Conservation (phyloP, 2,329 filamentous ascomycete species). For the Paraphoma sp. region DNA sequence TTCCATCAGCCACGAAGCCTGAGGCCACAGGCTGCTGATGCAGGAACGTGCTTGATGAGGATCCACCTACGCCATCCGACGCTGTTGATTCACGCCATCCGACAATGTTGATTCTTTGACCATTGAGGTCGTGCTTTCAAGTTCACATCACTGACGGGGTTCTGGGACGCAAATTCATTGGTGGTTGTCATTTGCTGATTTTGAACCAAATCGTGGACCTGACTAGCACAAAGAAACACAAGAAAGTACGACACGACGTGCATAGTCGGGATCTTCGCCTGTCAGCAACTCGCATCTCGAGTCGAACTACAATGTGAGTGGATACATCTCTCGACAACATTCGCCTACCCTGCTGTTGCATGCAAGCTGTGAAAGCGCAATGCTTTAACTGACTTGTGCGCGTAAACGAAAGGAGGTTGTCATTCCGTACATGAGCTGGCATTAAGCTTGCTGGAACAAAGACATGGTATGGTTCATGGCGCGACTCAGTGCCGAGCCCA, state of each 20-base stretch:
- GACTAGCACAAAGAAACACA: background rate
- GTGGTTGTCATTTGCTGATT: background rate
- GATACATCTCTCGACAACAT: too few relatives aligned
- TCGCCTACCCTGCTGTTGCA: too few relatives aligned
- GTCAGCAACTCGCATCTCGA: background rate
- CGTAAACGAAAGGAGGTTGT: too few relatives aligned
- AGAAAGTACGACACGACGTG: background rate
- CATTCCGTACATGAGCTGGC: too few relatives aligned
- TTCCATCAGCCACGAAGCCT: background rate
- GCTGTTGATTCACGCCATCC: too few relatives aligned
- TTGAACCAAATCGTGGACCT: background rate
- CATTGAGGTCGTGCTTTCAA: too few relatives aligned
- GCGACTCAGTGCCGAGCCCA: constrained; percentile 11
- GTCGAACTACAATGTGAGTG: background rate
- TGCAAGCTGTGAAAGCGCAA: too few relatives aligned
- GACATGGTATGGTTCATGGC: constrained; percentile 11
- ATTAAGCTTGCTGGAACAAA: too few relatives aligned
- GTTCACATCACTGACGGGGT: background rate
- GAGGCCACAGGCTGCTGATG: background rate
- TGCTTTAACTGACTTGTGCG: too few relatives aligned
- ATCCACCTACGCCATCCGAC: background rate
- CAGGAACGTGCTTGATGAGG: background rate
- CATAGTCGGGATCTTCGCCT: background rate
- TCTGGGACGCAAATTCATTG: background rate
- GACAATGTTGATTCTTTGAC: too few relatives aligned